phyloP scores from a whole-genome alignment of 1,139 yeast genomes.

The Kodamaea fungicola region DNA sequence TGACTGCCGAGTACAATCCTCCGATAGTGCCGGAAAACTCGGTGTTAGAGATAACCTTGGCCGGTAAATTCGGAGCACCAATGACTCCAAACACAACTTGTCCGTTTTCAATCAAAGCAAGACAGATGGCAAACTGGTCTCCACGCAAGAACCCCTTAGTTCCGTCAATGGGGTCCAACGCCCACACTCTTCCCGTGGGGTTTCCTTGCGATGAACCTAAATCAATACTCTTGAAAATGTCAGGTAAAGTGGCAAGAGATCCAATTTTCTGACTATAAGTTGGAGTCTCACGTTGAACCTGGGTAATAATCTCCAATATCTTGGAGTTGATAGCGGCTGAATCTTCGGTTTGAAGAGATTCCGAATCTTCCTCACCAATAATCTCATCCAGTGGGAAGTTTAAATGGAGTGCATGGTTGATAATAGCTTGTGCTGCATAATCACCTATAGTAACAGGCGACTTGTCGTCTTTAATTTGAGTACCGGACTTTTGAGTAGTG shows the following conservation, averaged over 20 bases:
- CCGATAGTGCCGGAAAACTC: constrained; percentile 47
- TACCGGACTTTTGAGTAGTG: constrained; percentile 50
- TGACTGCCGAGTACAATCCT: constrained; percentile 73
- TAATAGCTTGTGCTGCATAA: constrained; percentile 92
- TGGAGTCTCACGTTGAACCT: constrained; percentile 38
- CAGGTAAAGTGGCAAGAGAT: constrained; percentile 38
- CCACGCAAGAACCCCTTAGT: constrained; percentile 95
- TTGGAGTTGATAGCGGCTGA: constrained; percentile 31
- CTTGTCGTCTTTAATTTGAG: constrained; percentile 79
- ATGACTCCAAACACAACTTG: constrained; percentile 84
- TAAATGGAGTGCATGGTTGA: constrained; percentile 74
- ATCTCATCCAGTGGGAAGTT: constrained; percentile 82
- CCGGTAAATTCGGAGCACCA: constrained; percentile 90
- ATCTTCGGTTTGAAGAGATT: constrained; percentile 47
- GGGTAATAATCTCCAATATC: constrained; percentile 48
- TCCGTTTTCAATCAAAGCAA: constrained; percentile 85
- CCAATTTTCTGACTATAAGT: constrained; percentile 30
- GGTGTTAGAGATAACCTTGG: constrained; percentile 39
- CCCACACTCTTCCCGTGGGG: constrained; percentile 82
- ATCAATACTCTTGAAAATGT: constrained; percentile 68
- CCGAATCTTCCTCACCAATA: constrained; percentile 93
- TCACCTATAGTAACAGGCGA: constrained; percentile 98
- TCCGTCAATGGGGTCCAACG: constrained; percentile 97
- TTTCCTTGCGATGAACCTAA: constrained; percentile 80
- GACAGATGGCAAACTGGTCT: constrained; percentile 94